Evolutionary conservation across 805 yeast species (phyloP), one percentile per base, ranked within the genome.

Genomic region (Saturnispora serradocipensis): DNA sequence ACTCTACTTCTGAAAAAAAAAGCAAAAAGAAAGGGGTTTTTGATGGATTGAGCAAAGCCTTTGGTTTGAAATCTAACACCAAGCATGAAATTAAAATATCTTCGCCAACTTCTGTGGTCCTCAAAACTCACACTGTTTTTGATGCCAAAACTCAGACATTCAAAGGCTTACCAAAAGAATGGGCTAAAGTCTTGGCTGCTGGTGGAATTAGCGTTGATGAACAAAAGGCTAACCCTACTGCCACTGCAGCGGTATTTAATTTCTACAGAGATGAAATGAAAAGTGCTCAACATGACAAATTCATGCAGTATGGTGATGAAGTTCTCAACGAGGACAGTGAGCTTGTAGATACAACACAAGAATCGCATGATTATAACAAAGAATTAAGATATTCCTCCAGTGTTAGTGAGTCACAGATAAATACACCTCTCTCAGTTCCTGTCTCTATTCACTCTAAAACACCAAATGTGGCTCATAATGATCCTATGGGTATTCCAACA

Each of bases 81-180:
- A 52, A 63, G 13, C 56, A 50, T 22, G 53, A 59, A 7, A 59
- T 75, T 39, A 81, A 81, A 58, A 93, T 91, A 48, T 86, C 96
- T n/a, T 83, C 88, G 0, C 99, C 99, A 0, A 88, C 84, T 66
- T 88, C 88, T 61, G 85, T 93, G 16, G 83, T 87, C 62, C 96
- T 90, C 62, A 84, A 88, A 35, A 88, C 93, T 16, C 98, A 93
- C 62, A 98, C 93, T 9, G 97, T 96, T 24, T 83, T 87, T 47
- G 97, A 91, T 66, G 75, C 82, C 4, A 79, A 77, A 56, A 78
- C 88, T 20, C 97, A 97, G 11, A 85, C 86, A 43, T 91, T 85
- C 65, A 88, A 93, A 0, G 98, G 97, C 2, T 72, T 93, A 43
- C 99, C 99, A 0, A 83, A 80, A 28, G 95, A 88, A 61, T 93